A percentile compares a stretch with the other conserved stretches of the same genome.
Evolutionary conservation across 2,329 filamentous ascomycete genomes (phyloP).

Genomic region (Pezicula carpinea): DNA sequence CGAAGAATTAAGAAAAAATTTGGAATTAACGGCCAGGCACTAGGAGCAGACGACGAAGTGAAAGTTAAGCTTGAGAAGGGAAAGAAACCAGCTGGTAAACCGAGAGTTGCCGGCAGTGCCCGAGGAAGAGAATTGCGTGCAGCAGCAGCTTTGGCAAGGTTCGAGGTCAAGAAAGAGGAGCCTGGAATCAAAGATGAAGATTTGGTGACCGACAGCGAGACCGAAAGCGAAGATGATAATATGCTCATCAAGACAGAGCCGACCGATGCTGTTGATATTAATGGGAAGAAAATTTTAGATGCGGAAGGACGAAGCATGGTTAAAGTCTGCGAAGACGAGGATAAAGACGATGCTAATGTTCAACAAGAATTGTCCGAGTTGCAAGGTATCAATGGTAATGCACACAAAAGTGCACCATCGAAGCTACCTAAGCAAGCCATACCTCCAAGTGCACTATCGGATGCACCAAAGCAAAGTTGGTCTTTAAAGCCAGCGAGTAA

Average conservation of each 20-base stretch:
- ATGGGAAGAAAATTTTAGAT: constrained; percentile 62
- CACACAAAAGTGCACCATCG: constrained; percentile 7
- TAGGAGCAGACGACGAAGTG: constrained; percentile 54
- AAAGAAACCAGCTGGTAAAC: constrained; percentile 48
- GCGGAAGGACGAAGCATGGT: constrained; percentile 63
- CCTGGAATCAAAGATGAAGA: constrained; percentile 34
- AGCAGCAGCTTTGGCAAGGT: constrained; percentile 54
- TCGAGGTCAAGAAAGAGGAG: constrained; percentile 40
- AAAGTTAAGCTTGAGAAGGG: constrained; percentile 36
- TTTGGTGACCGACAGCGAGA: constrained; percentile 40
- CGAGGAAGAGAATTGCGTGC: constrained; percentile 56
- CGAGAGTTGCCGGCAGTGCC: constrained; percentile 54
- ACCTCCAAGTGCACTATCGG: not conserved
- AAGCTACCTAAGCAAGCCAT: constrained; percentile 8
- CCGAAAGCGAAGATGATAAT: constrained; percentile 41
- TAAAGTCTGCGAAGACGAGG: constrained; percentile 70
- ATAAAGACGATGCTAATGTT: constrained; percentile 50
- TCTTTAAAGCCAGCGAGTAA: not conserved
- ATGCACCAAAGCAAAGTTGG: not conserved
- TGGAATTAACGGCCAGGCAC: constrained; percentile 35
- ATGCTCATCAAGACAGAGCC: constrained; percentile 35
- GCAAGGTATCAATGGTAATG: constrained; percentile 34
- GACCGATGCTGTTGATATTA: constrained; percentile 56
- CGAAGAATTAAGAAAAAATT: constrained; percentile 56
- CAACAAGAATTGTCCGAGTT: constrained; percentile 66